Conservation (phyloP, 257 asterid genomes). For the Capsicum chinense region DNA sequence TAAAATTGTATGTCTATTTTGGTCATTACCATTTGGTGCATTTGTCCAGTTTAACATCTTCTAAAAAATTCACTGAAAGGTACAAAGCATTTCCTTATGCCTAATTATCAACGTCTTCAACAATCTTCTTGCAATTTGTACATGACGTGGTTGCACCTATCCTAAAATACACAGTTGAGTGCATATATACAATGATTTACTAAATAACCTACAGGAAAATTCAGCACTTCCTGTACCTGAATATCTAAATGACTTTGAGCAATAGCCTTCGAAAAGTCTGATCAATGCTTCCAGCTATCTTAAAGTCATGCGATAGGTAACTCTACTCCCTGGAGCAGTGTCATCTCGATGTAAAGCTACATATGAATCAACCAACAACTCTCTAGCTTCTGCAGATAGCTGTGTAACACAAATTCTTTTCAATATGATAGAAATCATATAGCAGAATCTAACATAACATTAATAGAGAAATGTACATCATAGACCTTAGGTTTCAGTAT, state of each 20-base stretch:
- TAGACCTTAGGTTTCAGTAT: conserved; percentile 88
- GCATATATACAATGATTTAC: neutral
- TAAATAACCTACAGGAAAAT: conserved; percentile 8
- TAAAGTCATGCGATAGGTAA: conserved; percentile 99
- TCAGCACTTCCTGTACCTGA: conserved; percentile 51
- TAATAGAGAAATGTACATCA: neutral
- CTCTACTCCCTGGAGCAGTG: conserved; percentile 92
- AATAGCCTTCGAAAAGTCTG: conserved; percentile 92
- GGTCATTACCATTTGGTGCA: neutral
- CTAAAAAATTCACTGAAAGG: neutral
- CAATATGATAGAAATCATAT: conserved; percentile 23
- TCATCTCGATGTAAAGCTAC: conserved; percentile 92
- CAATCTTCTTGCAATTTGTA: conserved; percentile 73
- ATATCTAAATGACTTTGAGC: conserved; percentile 83
- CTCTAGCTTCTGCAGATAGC: conserved; percentile 78
- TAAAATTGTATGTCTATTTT: neutral
- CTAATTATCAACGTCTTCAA: conserved; percentile 88
- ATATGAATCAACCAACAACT: conserved; percentile 84
- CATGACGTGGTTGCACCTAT: conserved; percentile 79
- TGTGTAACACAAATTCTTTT: conserved; percentile 46
- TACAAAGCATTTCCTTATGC: conserved; percentile 46
- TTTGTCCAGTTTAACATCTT: neutral
- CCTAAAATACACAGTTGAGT: conserved; percentile 28
- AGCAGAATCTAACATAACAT: conserved; percentile 1
- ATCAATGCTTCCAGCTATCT: conserved; percentile 93